phyloP scores from a whole-genome alignment of 2,329 filamentous ascomycete genomes.

The Alternaria burnsii region DNA sequence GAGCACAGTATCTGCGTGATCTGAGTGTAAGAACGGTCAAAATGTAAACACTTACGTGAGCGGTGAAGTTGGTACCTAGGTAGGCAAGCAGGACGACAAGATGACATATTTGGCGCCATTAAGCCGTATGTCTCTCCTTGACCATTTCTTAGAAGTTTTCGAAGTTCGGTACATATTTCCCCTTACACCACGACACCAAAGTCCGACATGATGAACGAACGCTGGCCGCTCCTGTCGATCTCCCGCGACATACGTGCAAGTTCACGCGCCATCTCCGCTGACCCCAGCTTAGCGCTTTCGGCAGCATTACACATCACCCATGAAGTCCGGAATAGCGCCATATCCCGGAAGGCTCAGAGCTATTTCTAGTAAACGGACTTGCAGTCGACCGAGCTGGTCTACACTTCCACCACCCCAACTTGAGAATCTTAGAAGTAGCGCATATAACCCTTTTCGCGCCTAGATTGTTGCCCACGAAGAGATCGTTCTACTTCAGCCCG shows the following conservation, averaged over 20 bases:
- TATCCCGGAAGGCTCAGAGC: not conserved
- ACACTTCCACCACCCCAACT: not conserved
- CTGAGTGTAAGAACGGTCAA: not conserved
- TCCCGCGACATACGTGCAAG: slow-evolving; percentile 6
- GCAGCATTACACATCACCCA: not conserved
- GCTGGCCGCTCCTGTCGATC: slow-evolving; percentile 6
- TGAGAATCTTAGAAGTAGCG: not conserved
- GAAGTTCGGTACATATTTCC: not conserved
- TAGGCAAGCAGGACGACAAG: not conserved
- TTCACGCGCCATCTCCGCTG: not conserved
- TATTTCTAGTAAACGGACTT: not conserved
- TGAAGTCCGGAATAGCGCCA: not conserved
- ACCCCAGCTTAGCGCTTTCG: slow-evolving; percentile 6
- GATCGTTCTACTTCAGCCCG: not conserved
- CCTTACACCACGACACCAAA: not conserved
- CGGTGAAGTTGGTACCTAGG: not conserved
- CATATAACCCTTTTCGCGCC: not conserved
- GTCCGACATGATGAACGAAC: not conserved
- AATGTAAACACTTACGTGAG: not conserved
- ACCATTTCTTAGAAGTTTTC: not conserved
- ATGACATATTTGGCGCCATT: too few relatives aligned
- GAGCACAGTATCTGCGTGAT: not conserved
- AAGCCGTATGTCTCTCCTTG: not conserved
- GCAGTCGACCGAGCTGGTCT: not conserved
- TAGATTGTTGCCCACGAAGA: not conserved